These are phyloP conservation scores for Phytomonas sp. DNA, from an alignment of 208 protist species.

Conservation along the genomic window DNA sequence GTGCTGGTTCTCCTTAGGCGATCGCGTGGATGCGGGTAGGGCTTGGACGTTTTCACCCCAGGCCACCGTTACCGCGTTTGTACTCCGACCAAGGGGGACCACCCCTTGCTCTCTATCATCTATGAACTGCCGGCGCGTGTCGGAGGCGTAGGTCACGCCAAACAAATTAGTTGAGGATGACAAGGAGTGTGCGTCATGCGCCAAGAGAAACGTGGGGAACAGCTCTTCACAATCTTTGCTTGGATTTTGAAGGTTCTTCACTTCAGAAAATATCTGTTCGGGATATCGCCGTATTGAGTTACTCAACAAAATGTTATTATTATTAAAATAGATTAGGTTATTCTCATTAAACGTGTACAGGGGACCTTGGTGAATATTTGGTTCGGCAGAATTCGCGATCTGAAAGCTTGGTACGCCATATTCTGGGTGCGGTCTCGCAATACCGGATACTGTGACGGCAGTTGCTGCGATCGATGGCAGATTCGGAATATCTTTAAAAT, in stretches of 20 bases:
- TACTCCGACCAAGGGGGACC: neutral
- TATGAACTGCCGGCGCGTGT: neutral
- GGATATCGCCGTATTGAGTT: neutral
- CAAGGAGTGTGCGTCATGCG: neutral
- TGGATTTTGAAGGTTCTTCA: neutral
- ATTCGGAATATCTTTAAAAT: neutral
- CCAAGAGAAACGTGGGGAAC: neutral
- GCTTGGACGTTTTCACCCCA: neutral
- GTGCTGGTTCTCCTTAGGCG: neutral
- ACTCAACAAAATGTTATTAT: neutral
- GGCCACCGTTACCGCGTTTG: neutral
- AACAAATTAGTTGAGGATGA: neutral
- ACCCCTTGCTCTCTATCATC: neutral
- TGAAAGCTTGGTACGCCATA: neutral
- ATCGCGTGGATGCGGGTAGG: neutral
- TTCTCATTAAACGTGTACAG: neutral
- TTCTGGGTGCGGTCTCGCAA: neutral
- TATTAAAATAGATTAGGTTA: neutral
- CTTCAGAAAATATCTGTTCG: conserved; percentile 1
- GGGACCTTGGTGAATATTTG: neutral
- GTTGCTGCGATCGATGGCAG: neutral
- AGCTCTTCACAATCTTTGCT: neutral
- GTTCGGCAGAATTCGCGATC: neutral
- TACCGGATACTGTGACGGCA: neutral
- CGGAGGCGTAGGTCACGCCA: neutral